Evolutionary conservation across 371 early-diverging fungal species (phyloP).

Genomic region (Mortierella sp.): DNA sequence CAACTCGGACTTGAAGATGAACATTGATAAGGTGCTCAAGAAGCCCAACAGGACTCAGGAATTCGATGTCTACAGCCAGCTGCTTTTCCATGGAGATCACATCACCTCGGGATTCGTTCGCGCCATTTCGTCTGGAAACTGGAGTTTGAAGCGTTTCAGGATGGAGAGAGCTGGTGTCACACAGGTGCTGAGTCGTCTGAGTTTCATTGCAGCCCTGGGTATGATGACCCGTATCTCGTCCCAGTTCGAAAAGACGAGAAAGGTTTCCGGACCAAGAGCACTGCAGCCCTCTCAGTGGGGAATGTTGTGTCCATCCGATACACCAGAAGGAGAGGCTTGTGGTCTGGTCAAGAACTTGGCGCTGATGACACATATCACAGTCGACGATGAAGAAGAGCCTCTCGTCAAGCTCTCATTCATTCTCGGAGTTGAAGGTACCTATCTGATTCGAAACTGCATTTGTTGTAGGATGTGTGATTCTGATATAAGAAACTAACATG

Average conservation of each 20-base stretch:
- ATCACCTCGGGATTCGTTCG: constrained; percentile 97
- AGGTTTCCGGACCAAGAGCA: constrained; percentile 99
- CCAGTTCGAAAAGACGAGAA: constrained; percentile 99
- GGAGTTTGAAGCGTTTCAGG: constrained; percentile 99
- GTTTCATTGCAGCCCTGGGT: constrained; percentile 98
- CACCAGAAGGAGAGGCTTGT: constrained; percentile 99
- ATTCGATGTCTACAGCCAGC: constrained; percentile 95
- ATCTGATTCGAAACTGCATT: not conserved
- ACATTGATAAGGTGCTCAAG: constrained; percentile 94
- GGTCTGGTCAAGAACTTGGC: constrained; percentile 99
- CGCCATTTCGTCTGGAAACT: constrained; percentile 99
- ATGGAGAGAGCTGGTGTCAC: constrained; percentile 99
- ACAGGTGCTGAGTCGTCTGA: constrained; percentile 97
- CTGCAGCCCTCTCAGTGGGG: constrained; percentile 99
- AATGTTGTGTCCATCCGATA: constrained; percentile 99
- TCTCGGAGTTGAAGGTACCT: constrained; percentile 84
- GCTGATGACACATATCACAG: constrained; percentile 99
- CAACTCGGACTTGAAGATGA: constrained; percentile 91
- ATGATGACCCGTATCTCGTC: constrained; percentile 99
- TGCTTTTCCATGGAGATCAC: constrained; percentile 87
- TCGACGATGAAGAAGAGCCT: constrained; percentile 90
- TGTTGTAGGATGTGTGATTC: not conserved
- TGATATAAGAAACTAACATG: not conserved
- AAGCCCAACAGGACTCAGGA: constrained; percentile 94
- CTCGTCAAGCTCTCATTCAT: constrained; percentile 82